Base-by-base conservation (phyloP, 441 rosid species). In the Pelargonium australe region DNA sequence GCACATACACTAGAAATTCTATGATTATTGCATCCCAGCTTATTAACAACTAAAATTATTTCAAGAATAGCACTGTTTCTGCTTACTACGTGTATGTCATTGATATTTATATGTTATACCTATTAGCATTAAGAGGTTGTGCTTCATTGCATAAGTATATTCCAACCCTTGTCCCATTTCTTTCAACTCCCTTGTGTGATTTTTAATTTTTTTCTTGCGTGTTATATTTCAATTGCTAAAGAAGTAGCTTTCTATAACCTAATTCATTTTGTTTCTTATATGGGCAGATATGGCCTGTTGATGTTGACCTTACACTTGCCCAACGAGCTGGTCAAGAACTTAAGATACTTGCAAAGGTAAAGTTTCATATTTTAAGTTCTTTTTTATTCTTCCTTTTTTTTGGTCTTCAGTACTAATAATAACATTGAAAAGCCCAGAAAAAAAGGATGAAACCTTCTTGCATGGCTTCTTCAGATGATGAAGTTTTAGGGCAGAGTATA, bases 231-330 rank as follows among this genome's bases (percentile, higher is more conserved):
- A n/a, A 45, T 12, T n/a, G 62, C 63, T 66, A 14, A 16, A 16
- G 53, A 20, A 7, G 45, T 65, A 45, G 44, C 16, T 31, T 49
- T 19, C 11, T 31, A 14, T 8, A 28, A 6, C 41, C 20, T 55
- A 44, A 2, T 55, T 62, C n/a, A 5, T 65, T 61, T 4, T 66
- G 43, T 61, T 68, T 58, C 66, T 20, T 58, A 2, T 68, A 10
- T 73, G 60, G 20, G 70, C 78, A 91, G 97, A 91, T 91, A 10
- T 93, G 97, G 98, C 98, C 98, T 2, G 73, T 89, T 77, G 87
- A 89, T 11, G 86, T 91, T 72, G 80, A 91, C 80, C 80, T 88
- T 64, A 88, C 84, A 78, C 89, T 89, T 72, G 63, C 91, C 80
- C 92, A 93, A 76, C 98, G 95, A 5, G 86, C 88, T 44, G 91